Evolutionary conservation across 208 protist species (phyloP), one percentile per base, ranked within the genome.

Genomic region (Naegleria lovaniensis): DNA sequence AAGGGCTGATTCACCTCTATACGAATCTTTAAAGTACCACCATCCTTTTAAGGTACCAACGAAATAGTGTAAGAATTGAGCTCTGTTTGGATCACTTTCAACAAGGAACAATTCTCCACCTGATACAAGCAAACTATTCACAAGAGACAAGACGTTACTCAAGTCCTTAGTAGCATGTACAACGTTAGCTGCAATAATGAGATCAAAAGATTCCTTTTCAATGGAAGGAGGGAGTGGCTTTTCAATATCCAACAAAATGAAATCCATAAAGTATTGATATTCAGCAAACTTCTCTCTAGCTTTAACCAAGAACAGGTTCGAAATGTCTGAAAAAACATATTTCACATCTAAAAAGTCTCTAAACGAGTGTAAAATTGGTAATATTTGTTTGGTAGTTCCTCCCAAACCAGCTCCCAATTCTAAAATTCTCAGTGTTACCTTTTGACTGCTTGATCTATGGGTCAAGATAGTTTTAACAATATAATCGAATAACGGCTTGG

Each of bases 351-450:
- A 15, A 36, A 36, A 51, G 15, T 39, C n/a, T 43, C 33, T 43
- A 6, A n/a, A 6, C 1, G 39, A 48, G 11, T 88, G 29, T 38
- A 88, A 58, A 48, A 39, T 55, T 58, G 15, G 19, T 88, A 88
- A 58, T 4, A 88, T 38, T 16, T 58, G 41, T 39, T 15, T 39
- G 6, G 84, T 88, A 4, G 41, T 48, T 55, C 84, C 84, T n/a
- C 84, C 84, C 6, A 39, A 33, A 36, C 84, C 84, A 59, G 41
- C 84, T 58, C 84, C 84, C 51, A 88, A 58, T 88, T 88, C 84
- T 15, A 88, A 58, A 58, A 88, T 88, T 33, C 41, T 88, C 2
- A 67, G 22, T 22, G 55, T 67, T 13, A 29, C 19, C 55, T 67
- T 67, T 67, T 67, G 11, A 67, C 55, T 29, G 22, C 22, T 67